Conservation (phyloP, 1,284 basidiomycete genomes). For the Melampsora larici-populina region DNA sequence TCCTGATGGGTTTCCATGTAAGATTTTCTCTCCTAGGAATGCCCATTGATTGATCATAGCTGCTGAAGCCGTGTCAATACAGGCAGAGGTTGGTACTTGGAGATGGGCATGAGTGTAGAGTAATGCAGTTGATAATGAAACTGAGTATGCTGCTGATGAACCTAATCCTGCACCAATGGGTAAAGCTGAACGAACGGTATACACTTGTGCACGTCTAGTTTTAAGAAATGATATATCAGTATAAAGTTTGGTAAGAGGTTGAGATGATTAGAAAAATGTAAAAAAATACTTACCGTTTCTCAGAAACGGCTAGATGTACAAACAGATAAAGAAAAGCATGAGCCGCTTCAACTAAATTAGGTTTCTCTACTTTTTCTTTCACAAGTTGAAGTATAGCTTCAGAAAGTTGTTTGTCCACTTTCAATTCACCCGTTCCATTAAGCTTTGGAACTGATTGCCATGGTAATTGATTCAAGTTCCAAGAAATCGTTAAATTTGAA, state of each 20-base stretch:
- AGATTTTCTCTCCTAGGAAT: constrained; percentile 89
- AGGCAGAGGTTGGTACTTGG: constrained; percentile 61
- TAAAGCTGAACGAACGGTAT: constrained; percentile 82
- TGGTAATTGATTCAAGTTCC: constrained; percentile 74
- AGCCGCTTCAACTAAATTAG: constrained; percentile 63
- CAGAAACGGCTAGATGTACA: constrained; percentile 67
- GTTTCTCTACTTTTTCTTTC: constrained; percentile 25
- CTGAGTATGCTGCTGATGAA: constrained; percentile 91
- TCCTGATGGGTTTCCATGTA: constrained; percentile 96
- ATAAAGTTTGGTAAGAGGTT: not conserved
- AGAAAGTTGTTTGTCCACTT: constrained; percentile 43
- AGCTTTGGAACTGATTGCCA: constrained; percentile 64
- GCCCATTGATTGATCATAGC: constrained; percentile 87
- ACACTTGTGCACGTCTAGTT: constrained; percentile 68
- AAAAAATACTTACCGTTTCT: constrained; percentile 60
- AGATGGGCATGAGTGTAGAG: constrained; percentile 59
- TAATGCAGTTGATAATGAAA: constrained; percentile 76
- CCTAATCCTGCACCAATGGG: constrained; percentile 98
- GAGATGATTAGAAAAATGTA: not conserved
- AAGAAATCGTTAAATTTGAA: constrained; percentile 74
- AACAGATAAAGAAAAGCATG: constrained; percentile 92
- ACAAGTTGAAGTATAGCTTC: constrained; percentile 2
- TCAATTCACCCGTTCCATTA: not conserved
- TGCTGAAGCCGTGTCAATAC: constrained; percentile 61
- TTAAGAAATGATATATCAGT: constrained; percentile 9